Conservation (phyloP, 192 early-diverging fungal species). For the Entomortierella lignicola region DNA sequence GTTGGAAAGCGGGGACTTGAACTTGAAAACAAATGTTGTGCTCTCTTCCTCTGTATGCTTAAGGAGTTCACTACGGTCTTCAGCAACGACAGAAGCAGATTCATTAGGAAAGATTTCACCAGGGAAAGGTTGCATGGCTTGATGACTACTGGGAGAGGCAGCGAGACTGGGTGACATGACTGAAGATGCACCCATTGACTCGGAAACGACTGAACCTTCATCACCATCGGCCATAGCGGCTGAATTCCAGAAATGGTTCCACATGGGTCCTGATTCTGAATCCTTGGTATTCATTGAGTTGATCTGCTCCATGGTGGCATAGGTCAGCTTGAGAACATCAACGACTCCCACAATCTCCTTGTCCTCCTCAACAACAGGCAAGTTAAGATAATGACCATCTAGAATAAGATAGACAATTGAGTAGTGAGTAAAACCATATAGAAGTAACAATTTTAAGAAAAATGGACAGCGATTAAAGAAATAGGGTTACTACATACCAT, state of each 20-base stretch:
- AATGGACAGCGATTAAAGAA: neutral
- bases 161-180: slow-evolving; percentile 56
- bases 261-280: slow-evolving; percentile 72
- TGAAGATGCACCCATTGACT: slow-evolving; percentile 63
- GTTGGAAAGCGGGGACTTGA: slow-evolving; percentile 72
- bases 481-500: slow-evolving; percentile 59
- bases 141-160: slow-evolving; percentile 55
- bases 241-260: slow-evolving; percentile 85
- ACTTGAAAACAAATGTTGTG: slow-evolving; percentile 76
- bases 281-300: slow-evolving; percentile 69
- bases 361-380: slow-evolving; percentile 81
- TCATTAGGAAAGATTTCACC: slow-evolving; percentile 69
- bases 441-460: neutral
- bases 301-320: slow-evolving; percentile 85
- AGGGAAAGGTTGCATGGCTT: slow-evolving; percentile 58
- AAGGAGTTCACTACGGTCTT: slow-evolving; percentile 54
- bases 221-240: slow-evolving; percentile 72
- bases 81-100: slow-evolving; percentile 64
- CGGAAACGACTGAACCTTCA: slow-evolving; percentile 70
- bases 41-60: slow-evolving; percentile 55
- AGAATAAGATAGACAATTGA: neutral
- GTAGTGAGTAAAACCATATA: neutral
- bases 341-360: slow-evolving; percentile 81
- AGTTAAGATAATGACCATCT: slow-evolving; percentile 87
- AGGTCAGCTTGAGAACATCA: slow-evolving; percentile 86